Conservation (phyloP, 345 rosid genomes). For the Eucalyptus regnans region DNA sequence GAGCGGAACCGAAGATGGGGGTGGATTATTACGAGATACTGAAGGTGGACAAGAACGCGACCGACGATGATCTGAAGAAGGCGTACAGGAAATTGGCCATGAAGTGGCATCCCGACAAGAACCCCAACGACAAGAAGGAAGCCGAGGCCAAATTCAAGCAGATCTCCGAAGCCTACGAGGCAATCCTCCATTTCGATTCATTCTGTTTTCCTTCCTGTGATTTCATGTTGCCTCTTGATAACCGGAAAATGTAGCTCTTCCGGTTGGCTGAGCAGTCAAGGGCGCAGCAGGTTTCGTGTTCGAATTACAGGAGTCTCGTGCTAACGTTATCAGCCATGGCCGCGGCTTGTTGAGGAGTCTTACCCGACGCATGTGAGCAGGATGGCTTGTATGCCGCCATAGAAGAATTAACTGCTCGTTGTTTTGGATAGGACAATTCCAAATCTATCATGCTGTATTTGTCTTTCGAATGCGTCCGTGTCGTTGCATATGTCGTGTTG, state of each 20-base stretch:
- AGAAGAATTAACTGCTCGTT: not conserved
- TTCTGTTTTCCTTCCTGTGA: not conserved
- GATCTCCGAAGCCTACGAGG: constrained; percentile 97
- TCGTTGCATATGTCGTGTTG: not conserved
- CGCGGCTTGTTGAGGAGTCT: not conserved
- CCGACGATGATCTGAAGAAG: constrained; percentile 91
- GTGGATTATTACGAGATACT: constrained; percentile 71
- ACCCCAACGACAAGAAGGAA: constrained; percentile 65
- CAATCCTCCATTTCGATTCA: not conserved
- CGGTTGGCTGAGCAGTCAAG: not conserved
- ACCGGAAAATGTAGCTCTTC: not conserved
- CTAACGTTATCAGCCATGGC: not conserved
- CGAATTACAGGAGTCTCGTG: not conserved
- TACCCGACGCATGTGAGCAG: not conserved
- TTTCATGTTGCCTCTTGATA: not conserved
- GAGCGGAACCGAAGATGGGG: constrained; percentile 30
- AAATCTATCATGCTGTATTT: not conserved
- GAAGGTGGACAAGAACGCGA: constrained; percentile 65
- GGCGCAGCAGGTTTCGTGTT: not conserved
- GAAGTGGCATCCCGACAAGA: constrained; percentile 99
- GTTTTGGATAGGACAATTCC: not conserved
- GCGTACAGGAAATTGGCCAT: constrained; percentile 81
- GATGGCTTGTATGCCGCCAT: not conserved
- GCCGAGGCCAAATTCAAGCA: constrained; percentile 95
- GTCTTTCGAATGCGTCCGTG: not conserved